Conservation (phyloP, 1,284 basidiomycete genomes). For the Violaceomyces palustris region DNA sequence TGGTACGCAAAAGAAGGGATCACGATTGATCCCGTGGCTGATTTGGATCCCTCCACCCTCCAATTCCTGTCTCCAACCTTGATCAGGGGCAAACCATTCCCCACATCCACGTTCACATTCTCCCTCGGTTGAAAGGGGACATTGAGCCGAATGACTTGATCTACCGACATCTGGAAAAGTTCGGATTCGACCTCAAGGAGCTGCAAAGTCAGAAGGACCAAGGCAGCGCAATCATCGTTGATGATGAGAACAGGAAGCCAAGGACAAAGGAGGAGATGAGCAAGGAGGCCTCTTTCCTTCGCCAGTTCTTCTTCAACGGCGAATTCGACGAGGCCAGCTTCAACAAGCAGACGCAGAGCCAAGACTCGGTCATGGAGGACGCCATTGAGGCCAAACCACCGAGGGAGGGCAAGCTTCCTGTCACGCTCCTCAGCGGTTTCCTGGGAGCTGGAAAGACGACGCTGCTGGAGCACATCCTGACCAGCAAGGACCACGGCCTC, state of each 20-base stretch:
- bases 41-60: background rate
- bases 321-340: slow-evolving; percentile 6
- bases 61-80: background rate
- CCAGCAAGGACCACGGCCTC: slow-evolving; percentile 54
- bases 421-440: slow-evolving; percentile 56
- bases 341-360: too few relatives aligned
- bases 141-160: slow-evolving; percentile 44
- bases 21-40: too few relatives aligned
- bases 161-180: slow-evolving; percentile 33
- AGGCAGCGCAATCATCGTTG: slow-evolving; percentile 7
- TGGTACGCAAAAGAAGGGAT: background rate
- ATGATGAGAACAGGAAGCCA: slow-evolving; percentile 37
- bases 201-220: slow-evolving; percentile 3
- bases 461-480: slow-evolving; percentile 55
- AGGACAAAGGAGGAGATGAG: slow-evolving; percentile 37
- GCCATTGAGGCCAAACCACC: slow-evolving; percentile 8
- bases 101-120: slow-evolving; percentile 49
- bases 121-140: slow-evolving; percentile 45
- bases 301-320: slow-evolving; percentile 14
- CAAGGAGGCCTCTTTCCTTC: slow-evolving; percentile 31
- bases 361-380: too few relatives aligned
- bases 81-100: slow-evolving; percentile 45
- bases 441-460: slow-evolving; percentile 58
- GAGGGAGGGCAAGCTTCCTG: slow-evolving; percentile 50
- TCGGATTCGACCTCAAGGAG: slow-evolving; percentile 29